Base-by-base conservation (phyloP, 192 early-diverging fungal genomes). In the Dispira parvispora region DNA sequence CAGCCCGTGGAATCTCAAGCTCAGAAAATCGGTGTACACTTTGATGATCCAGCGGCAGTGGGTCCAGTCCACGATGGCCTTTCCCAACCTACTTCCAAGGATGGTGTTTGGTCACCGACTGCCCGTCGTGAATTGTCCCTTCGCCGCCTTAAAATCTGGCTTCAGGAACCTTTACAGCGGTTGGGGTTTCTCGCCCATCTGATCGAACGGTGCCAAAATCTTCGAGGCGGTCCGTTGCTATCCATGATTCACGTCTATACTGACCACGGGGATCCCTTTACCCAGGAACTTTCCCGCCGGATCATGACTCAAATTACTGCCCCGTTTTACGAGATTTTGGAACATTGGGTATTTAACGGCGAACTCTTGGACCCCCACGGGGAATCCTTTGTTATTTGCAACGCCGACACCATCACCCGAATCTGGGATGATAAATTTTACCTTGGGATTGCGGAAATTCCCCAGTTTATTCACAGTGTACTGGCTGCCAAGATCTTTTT, bases 271-370 rank as follows among this genome's bases (percentile, higher is more conserved):
- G 94, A 99, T 66, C 91, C 96, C 13, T 83, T 90, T 28, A 82
- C 89, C 58, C 80, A 86, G 63, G 50, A 80, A 23, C 92, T 91
- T 69, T 82, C 91, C 12, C 73, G 80, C 45, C 68, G 81, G 26
- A 77, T 94, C 62, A 72, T 97, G 45, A 80, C 80, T 65, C 76
- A 84, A 50, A 85, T 87, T 54, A 67, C 91, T 0, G 74, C 73
- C 43, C 96, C 96, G n/a, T 96, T 99, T 68, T 93, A 83, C 67
- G 80, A 82, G 60, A 92, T 92, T 77, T 76, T 99, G 18, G 79
- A 81, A 55, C 80, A 81, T 38, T 99, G 96, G 96, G 82, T 99
- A 18, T 92, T 87, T 43, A 86, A 90, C 61, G 96, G 96, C 32
- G 92, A 94, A 71, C 75, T 99, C 46, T 84, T 86, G 21, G 96